These are phyloP conservation scores for Pachysandra terminalis DNA, from an alignment of 164 flowering plant genomes.

Conservation along the genomic window DNA sequence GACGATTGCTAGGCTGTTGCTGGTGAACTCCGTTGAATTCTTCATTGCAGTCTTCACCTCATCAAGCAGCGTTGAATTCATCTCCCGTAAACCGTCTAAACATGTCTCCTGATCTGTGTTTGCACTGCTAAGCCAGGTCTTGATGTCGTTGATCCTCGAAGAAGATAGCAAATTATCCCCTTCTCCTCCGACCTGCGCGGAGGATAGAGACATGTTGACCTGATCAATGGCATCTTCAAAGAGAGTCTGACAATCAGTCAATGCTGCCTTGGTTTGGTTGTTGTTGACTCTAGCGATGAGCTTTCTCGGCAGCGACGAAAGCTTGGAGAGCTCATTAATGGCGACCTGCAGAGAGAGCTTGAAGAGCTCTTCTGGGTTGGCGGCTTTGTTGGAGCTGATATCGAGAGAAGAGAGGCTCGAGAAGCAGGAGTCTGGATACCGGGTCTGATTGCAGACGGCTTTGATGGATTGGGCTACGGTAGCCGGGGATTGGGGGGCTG, in stretches of 20 bases:
- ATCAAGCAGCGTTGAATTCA: constrained; percentile 18
- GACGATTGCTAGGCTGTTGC: constrained; percentile 72
- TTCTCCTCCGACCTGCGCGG: constrained; percentile 21
- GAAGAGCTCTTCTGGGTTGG: constrained; percentile 42
- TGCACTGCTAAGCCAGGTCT: constrained; percentile 71
- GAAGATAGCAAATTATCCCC: constrained; percentile 30
- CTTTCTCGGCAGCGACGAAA: constrained; percentile 24
- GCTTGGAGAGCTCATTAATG: constrained; percentile 30
- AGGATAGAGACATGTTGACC: constrained; percentile 42
- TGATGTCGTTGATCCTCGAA: constrained; percentile 37
- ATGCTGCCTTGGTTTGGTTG: constrained; percentile 21
- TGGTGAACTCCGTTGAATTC: constrained; percentile 54
- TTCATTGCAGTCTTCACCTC: constrained; percentile 26
- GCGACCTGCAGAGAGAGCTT: constrained; percentile 45
- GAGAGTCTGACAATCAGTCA: constrained; percentile 40
- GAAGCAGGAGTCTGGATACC: constrained; percentile 45
- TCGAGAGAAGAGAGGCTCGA: constrained; percentile 29
- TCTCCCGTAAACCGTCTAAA: constrained; percentile 55
- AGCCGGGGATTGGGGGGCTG: constrained; percentile 11
- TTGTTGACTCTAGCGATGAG: constrained; percentile 19
- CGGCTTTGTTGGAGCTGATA: constrained; percentile 10
- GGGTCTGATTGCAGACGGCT: constrained; percentile 44
- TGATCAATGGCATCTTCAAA: constrained; percentile 48
- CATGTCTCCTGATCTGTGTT: constrained; percentile 65
- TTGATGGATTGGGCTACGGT: constrained; percentile 22